Evolutionary conservation across 805 yeast species (phyloP).

Genomic region (Schwanniomyces yamadae): DNA sequence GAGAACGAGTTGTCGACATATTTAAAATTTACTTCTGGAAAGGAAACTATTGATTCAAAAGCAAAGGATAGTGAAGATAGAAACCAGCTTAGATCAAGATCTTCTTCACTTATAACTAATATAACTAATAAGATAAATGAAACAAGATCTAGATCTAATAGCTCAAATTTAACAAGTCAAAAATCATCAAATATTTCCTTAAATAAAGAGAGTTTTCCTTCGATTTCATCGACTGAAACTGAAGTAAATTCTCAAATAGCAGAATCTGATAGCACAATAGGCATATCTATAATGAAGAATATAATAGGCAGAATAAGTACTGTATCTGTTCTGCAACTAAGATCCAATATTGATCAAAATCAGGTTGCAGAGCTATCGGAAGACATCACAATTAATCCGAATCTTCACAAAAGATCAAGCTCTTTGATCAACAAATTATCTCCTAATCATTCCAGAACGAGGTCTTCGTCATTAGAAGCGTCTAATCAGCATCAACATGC

Average conservation of each 20-base stretch:
- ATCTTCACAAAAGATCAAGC: constrained; percentile 11
- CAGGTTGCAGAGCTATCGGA: constrained; percentile 3
- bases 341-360: constrained; percentile 12
- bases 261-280: constrained; percentile 17
- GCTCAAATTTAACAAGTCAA: constrained; percentile 21
- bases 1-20: constrained; percentile 26
- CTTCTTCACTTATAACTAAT: constrained; percentile 39
- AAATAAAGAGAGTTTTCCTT: constrained; percentile 27
- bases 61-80: constrained; percentile 9
- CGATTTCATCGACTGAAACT: constrained; percentile 13
- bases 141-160: constrained; percentile 35
- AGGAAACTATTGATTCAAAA: constrained; percentile 17
- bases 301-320: constrained; percentile 35
- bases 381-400: background rate
- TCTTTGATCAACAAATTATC: constrained; percentile 31
- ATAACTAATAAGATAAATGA: constrained; percentile 31
- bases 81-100: constrained; percentile 28
- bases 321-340: constrained; percentile 26
- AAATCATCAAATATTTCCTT: constrained; percentile 15
- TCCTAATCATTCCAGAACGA: constrained; percentile 37
- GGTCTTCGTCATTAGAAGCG: constrained; percentile 37
- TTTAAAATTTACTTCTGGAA: constrained; percentile 29
- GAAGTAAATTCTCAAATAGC: constrained; percentile 14
- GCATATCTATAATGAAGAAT: constrained; percentile 32
- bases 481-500: constrained; percentile 8